Percentiles rank a stretch among this genome's conserved stretches.
phyloP scores from a whole-genome alignment of 2,329 filamentous ascomycete species.

The Hymenoscyphus occultus region DNA sequence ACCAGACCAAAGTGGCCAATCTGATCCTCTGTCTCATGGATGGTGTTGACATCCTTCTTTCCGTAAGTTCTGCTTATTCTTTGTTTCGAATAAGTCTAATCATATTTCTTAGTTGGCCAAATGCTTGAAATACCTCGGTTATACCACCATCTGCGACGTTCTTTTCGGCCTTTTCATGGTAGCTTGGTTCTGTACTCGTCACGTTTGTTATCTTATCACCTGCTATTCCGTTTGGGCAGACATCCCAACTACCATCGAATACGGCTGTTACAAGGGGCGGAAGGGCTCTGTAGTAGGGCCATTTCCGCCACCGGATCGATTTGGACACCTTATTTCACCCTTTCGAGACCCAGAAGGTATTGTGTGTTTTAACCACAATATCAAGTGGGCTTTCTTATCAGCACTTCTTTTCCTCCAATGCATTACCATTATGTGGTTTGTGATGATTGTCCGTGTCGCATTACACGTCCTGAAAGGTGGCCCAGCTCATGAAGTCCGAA shows the following conservation, averaged over 20 bases:
- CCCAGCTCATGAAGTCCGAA: constrained; percentile 79
- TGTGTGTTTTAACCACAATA: constrained; percentile 74
- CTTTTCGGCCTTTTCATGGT: constrained; percentile 84
- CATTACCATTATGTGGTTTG: constrained; percentile 84
- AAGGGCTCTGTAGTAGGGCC: constrained; percentile 55
- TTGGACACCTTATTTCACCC: constrained; percentile 67
- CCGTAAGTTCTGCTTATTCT: constrained; percentile 53
- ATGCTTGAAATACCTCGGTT: constrained; percentile 86
- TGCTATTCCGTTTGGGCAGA: constrained; percentile 80
- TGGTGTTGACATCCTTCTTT: constrained; percentile 81
- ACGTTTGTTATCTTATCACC: constrained; percentile 73
- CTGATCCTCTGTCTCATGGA: constrained; percentile 92
- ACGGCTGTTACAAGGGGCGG: constrained; percentile 68
- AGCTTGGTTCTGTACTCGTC: constrained; percentile 79
- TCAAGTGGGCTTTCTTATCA: constrained; percentile 74
- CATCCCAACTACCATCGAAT: constrained; percentile 57
- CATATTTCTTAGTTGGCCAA: constrained; percentile 68
- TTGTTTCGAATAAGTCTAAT: constrained; percentile 7
- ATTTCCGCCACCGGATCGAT: constrained; percentile 47
- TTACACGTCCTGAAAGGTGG: constrained; percentile 73
- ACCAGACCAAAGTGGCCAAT: constrained; percentile 83
- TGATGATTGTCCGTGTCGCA: constrained; percentile 81
- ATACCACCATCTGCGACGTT: constrained; percentile 71
- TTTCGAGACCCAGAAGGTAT: constrained; percentile 68
- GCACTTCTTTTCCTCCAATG: constrained; percentile 75